phyloP scores from a whole-genome alignment of 202 grass and related monocot genomes.

The Panicum hallii region DNA sequence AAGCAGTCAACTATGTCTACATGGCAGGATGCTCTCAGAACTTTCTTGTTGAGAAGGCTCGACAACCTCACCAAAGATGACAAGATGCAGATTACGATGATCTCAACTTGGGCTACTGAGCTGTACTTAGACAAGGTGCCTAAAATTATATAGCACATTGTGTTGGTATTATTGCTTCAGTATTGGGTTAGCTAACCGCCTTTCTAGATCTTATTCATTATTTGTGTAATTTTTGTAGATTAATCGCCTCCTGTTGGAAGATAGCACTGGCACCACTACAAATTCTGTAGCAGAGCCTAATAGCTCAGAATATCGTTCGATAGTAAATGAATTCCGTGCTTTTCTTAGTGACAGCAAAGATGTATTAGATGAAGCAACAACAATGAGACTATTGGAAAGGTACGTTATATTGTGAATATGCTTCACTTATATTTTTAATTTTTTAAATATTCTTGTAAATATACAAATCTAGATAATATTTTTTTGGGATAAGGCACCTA shows the following conservation, averaged over 20 bases:
- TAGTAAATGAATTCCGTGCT: slow-evolving; percentile 86
- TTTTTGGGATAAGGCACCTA: neutral
- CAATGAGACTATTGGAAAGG: slow-evolving; percentile 95
- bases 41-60: slow-evolving; percentile 87
- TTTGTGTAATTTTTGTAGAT: slow-evolving; percentile 65
- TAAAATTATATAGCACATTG: slow-evolving; percentile 18
- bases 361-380: slow-evolving; percentile 96
- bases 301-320: slow-evolving; percentile 70
- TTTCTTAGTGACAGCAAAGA: slow-evolving; percentile 99
- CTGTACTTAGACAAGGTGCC: slow-evolving; percentile 97
- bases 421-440: slow-evolving; percentile 30
- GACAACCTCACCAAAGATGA: slow-evolving; percentile 94
- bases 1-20: slow-evolving; percentile 27
- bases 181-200: slow-evolving; percentile 15
- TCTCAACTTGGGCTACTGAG: slow-evolving; percentile 96
- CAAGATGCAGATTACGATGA: slow-evolving; percentile 97
- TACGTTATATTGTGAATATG: slow-evolving; percentile 30
- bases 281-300: slow-evolving; percentile 52
- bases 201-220: slow-evolving; percentile 31
- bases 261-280: slow-evolving; percentile 54
- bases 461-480: neutral
- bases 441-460: slow-evolving; percentile 18
- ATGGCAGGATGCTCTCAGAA: slow-evolving; percentile 88
- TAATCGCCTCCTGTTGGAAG: slow-evolving; percentile 95
- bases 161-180: slow-evolving; percentile 5